These are phyloP conservation scores for Phytophthora boehmeriae DNA, from an alignment of 352 stramenopile genomes.

Conservation along the genomic window DNA sequence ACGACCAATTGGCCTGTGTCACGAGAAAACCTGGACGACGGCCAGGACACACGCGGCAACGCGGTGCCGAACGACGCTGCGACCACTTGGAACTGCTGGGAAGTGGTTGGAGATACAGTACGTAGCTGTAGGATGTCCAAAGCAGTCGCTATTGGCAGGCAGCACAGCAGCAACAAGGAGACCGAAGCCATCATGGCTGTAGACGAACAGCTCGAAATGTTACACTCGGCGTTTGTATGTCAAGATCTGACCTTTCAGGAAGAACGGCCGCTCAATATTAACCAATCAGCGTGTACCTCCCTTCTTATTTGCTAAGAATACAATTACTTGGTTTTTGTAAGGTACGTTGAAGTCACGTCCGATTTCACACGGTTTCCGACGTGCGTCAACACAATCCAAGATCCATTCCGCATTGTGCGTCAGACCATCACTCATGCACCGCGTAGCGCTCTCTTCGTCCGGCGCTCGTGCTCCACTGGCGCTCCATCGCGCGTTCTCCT, in stretches of 20 bases:
- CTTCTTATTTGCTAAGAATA: no score
- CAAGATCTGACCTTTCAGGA: no score
- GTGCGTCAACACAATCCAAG: no score
- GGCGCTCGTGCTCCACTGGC: not conserved
- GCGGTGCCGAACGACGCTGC: conserved; percentile 33
- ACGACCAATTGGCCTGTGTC: conserved; percentile 12
- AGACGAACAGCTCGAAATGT: no score
- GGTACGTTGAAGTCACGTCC: not conserved
- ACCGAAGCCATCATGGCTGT: not conserved
- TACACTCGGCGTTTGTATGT: no score
- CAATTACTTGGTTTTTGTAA: not conserved
- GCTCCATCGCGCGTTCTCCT: conserved; percentile 35
- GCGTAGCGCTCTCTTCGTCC: not conserved
- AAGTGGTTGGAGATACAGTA: conserved; percentile 6
- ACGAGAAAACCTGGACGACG: conserved; percentile 16
- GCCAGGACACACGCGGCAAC: conserved; percentile 28
- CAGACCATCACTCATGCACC: conserved; percentile 5
- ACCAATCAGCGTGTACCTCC: not conserved
- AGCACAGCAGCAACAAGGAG: conserved; percentile 3
- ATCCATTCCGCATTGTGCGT: not conserved
- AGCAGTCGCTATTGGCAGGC: not conserved
- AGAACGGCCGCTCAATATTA: conserved; percentile 1
- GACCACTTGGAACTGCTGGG: conserved; percentile 38
- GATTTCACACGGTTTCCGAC: no score
- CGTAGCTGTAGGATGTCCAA: conserved; percentile 38